Evolutionary conservation across 768 basidiomycete species (phyloP).

Genomic region (Auricularia sp.): DNA sequence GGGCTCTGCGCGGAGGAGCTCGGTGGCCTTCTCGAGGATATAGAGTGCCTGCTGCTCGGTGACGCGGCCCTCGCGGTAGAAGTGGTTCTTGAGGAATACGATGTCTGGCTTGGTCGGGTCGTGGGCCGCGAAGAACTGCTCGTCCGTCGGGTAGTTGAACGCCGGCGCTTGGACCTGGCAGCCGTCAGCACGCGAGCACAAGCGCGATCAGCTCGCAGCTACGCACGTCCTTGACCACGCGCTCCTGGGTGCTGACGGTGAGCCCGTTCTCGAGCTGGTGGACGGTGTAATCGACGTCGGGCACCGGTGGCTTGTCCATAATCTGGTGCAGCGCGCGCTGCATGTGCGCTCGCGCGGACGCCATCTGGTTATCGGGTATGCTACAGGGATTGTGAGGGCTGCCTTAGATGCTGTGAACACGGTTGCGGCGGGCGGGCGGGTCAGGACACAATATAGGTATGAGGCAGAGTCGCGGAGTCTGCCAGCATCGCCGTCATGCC

Average conservation of each 20-base stretch:
- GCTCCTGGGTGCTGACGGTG: constrained; percentile 27
- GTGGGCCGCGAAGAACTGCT: constrained; percentile 29
- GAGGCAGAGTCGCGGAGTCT: too few relatives aligned
- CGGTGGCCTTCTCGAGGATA: constrained; percentile 26
- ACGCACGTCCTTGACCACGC: constrained; percentile 31
- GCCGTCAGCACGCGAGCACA: neutral
- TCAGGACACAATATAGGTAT: too few relatives aligned
- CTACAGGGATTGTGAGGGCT: neutral
- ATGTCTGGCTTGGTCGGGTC: constrained; percentile 32
- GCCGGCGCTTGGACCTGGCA: constrained; percentile 33
- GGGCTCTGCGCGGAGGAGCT: constrained; percentile 31
- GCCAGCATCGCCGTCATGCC: too few relatives aligned
- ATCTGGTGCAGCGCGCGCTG: constrained; percentile 18
- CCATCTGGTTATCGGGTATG: neutral
- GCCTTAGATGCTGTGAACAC: neutral
- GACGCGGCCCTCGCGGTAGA: constrained; percentile 32
- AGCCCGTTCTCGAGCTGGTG: constrained; percentile 27
- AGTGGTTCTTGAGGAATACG: constrained; percentile 37
- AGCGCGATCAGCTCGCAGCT: neutral
- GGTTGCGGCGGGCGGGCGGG: neutral
- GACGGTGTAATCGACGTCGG: neutral
- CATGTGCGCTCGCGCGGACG: constrained; percentile 9
- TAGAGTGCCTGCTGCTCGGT: constrained; percentile 34
- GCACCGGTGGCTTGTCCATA: constrained; percentile 15
- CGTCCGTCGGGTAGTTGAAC: constrained; percentile 30